phyloP scores from a whole-genome alignment of 345 rosid genomes.

The Eucalyptus sideroxylon region DNA sequence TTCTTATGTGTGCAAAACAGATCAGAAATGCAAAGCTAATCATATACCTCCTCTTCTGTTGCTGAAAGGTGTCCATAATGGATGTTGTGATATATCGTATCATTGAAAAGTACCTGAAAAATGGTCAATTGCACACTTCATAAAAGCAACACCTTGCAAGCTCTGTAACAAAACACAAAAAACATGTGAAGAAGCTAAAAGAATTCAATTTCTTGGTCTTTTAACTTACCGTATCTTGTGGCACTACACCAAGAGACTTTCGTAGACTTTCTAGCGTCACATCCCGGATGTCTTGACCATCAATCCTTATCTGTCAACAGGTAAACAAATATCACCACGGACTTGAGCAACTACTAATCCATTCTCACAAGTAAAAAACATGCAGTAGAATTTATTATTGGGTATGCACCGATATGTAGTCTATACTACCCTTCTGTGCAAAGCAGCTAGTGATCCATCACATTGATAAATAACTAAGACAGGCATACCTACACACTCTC shows the following conservation, averaged over 20 bases:
- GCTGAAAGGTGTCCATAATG: conserved; percentile 93
- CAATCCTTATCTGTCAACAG: conserved; percentile 52
- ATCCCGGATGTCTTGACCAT: conserved; percentile 81
- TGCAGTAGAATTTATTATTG: background rate
- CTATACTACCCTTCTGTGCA: background rate
- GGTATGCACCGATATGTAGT: background rate
- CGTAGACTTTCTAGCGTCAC: conserved; percentile 70
- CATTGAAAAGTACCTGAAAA: conserved; percentile 86
- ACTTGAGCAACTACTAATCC: background rate
- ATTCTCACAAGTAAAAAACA: background rate
- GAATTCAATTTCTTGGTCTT: background rate
- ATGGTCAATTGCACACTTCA: background rate
- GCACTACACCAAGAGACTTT: conserved; percentile 77
- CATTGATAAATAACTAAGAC: background rate
- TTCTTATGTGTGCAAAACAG: background rate
- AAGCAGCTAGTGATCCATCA: background rate
- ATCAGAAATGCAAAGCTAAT: background rate
- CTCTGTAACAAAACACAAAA: background rate
- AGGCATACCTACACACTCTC: background rate
- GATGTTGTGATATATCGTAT: conserved; percentile 92
- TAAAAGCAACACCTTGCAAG: background rate
- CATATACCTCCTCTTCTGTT: conserved; percentile 69
- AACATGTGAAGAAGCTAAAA: background rate
- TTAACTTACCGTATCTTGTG: conserved; percentile 88
- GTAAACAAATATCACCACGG: background rate